Conservation (phyloP, 768 basidiomycete species). For the Serendipita sp. region DNA sequence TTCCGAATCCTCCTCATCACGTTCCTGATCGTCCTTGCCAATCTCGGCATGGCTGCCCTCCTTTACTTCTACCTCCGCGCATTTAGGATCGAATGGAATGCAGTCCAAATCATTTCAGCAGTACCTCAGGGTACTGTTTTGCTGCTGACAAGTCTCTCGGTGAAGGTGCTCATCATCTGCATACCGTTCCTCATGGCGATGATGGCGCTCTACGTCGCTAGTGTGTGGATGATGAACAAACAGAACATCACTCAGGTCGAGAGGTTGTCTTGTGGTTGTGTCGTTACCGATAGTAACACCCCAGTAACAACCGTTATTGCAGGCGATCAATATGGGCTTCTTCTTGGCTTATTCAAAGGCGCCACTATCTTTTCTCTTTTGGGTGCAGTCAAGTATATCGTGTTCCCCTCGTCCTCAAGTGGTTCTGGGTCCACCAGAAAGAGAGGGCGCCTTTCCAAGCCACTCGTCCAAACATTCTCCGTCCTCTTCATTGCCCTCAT, state of each 20-base stretch:
- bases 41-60: neutral
- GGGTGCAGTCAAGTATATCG: neutral
- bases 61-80: neutral
- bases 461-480: neutral
- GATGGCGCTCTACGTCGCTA: neutral
- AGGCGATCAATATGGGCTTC: neutral
- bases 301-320: neutral
- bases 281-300: neutral
- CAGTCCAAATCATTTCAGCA: neutral
- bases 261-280: neutral
- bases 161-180: neutral
- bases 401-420: neutral
- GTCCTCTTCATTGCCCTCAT: constrained; percentile 1
- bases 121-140: neutral
- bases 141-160: neutral
- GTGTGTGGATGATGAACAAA: neutral
- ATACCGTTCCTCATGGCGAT: constrained; percentile 4
- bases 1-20: constrained; percentile 5
- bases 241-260: neutral
- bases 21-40: neutral
- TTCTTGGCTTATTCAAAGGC: neutral
- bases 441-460: neutral
- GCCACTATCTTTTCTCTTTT: constrained; percentile 1
- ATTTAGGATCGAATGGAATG: neutral
- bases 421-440: neutral